Base-by-base conservation (phyloP, 73 alveolate genomes). In the Urostyla sp. region DNA sequence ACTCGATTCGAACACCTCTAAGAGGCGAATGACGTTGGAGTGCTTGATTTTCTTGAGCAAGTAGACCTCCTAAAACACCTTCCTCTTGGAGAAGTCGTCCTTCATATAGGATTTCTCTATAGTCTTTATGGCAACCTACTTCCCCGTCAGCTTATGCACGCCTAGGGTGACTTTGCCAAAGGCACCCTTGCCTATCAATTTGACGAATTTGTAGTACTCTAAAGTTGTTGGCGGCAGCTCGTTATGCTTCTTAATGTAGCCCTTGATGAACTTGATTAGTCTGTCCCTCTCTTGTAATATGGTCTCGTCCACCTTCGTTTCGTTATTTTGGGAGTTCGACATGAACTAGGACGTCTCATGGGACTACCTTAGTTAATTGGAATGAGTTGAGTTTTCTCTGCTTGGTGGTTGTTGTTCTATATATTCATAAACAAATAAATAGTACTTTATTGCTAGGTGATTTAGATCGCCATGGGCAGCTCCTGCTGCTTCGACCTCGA, bases 121-220 rank as follows among this genome's bases (percentile, higher is more conserved):
- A 1, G 91, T 84, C 84, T 89, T 89, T 35, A 89, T 84, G 0
- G 96, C 96, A 23, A 85, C 93, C 28, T 85, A 57, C 46, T 72
- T 89, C 18, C 96, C 96, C 0, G 96, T 83, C 16, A 77, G 80
- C 53, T 77, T 84, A 50, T 89, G 88, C 50, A 89, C 72, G 15
- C 93, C 93, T 3, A 88, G 82, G 0, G 84, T 80, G 7, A 89
- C 96, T 6, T 48, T 72, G 15, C 96, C 96, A 43, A 89, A 89
- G 13, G 96, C 96, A 0, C 96, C 96, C 23, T 89, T 84, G 13
- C 96, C 96, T 21, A 89, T 72, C 23, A 81, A 63, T 57, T 67
- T 81, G 21, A 67, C 63, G 63, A 81, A 81, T 35, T 69, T 67
- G 66, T 81, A 81, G 31, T 50, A 67, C 28, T 80, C 84, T 15